Conservation (phyloP, 2,329 filamentous ascomycete genomes). For the Periglandula ipomoeae region DNA sequence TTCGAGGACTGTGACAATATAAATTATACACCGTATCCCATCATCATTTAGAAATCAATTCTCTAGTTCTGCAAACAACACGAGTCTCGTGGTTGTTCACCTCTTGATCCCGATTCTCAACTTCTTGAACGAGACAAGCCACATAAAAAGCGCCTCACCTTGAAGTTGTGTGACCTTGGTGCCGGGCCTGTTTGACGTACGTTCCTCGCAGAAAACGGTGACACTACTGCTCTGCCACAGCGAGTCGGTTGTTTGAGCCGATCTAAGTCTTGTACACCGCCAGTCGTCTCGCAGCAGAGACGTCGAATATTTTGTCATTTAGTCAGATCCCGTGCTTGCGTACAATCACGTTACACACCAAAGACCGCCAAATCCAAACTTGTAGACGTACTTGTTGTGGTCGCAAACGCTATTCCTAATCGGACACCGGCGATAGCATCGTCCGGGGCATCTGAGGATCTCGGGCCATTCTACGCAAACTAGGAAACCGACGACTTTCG, state of each 20-base stretch:
- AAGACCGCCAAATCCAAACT: too few species aligned
- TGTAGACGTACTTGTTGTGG: too few species aligned
- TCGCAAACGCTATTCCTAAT: neutral
- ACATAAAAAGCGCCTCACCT: neutral
- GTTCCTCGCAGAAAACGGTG: neutral
- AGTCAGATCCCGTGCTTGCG: neutral
- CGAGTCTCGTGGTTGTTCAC: neutral
- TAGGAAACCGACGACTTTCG: neutral
- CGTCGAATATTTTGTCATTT: neutral
- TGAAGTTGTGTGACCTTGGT: neutral
- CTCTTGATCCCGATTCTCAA: neutral
- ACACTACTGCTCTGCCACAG: neutral
- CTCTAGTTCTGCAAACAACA: neutral
- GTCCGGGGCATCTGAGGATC: neutral
- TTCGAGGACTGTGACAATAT: too few species aligned
- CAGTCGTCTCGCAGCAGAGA: slow-evolving; percentile 2
- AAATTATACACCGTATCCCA: neutral
- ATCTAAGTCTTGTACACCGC: slow-evolving; percentile 2
- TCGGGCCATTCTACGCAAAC: neutral
- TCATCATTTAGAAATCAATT: neutral
- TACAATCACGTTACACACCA: neutral
- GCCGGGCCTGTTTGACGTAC: neutral
- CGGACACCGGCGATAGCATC: neutral
- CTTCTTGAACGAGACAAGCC: neutral
- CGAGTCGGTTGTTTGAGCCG: slow-evolving; percentile 5